Base-by-base conservation (phyloP, 2,329 filamentous ascomycete species). In the Dissoconium aciculare region DNA sequence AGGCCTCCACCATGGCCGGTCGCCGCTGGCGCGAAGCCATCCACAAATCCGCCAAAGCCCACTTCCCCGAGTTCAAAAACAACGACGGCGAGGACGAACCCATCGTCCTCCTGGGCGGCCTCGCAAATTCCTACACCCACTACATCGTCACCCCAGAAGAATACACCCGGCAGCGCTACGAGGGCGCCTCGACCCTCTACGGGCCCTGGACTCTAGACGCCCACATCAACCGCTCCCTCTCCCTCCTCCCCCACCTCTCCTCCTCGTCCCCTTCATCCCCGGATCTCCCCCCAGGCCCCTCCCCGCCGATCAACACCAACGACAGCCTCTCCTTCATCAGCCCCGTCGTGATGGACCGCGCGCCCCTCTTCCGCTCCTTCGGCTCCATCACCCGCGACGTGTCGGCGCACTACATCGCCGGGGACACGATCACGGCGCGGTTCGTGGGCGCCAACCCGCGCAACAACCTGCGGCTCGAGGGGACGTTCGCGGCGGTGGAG, bases 1-100 rank as follows among this genome's bases (percentile, higher is more conserved):
- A 94, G 55, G 83, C 80, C 1, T 89, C 80, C 0, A 94, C 85
- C 4, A 95, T 94, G 87, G 71, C 81, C 2, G 85, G 85, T 1
- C 69, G 85, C 13, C 71, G 87, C 15, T 94, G 87, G 85, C 80
- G 77, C 48, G 65, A 71, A 17, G 75, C 80, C 1, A 65, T 91
- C 11, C 57, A 63, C 11, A 63, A 64, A n/a, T 66, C 70, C 5
- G 56, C 60, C 2, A n/a, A 8, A 8, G 19, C 8, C 8, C 19
- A n/a, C 19, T 26, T 31, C 10, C 29, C 15, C 8, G 27, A 36
- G 2, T 43, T 44, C 13, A 29, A 37, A 11, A 45, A 43, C 12
- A 31, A 42, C 6, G 32, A 30, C 14, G 63, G 68, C 6, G 53
- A 66, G 4, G 57, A 62, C 0, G 63, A 62, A 2, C 78, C 80